Evolutionary conservation across 2,329 filamentous ascomycete genomes (phyloP).

Genomic region (Alternaria brassicae): DNA sequence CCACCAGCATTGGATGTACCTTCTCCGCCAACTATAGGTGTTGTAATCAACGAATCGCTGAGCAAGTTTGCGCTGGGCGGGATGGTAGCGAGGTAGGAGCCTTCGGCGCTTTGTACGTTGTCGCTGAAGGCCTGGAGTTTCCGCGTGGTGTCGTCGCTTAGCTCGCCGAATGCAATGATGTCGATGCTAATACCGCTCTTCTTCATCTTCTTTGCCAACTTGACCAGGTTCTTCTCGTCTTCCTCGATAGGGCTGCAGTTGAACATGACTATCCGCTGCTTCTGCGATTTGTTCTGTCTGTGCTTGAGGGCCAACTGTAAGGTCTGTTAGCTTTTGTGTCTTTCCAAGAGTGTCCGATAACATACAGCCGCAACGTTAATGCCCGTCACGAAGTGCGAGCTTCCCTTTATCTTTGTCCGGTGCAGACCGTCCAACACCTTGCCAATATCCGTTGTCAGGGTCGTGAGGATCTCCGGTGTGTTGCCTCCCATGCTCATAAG

Average conservation of each 20-base stretch:
- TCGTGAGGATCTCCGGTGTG: constrained; percentile 96
- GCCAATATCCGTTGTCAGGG: constrained; percentile 93
- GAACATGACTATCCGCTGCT: constrained; percentile 96
- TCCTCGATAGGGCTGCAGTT: constrained; percentile 92
- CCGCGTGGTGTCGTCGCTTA: constrained; percentile 84
- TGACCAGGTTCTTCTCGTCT: constrained; percentile 84
- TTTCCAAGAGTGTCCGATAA: constrained; percentile 67
- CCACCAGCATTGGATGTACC: constrained; percentile 67
- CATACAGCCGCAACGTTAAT: constrained; percentile 94
- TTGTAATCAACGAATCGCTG: constrained; percentile 88
- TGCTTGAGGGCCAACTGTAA: constrained; percentile 91
- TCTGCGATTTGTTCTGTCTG: constrained; percentile 95
- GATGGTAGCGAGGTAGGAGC: constrained; percentile 88
- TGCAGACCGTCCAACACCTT: constrained; percentile 91
- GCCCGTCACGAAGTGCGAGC: constrained; percentile 85
- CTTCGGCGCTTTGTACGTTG: constrained; percentile 85
- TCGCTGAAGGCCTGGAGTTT: constrained; percentile 95
- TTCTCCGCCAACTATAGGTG: constrained; percentile 88
- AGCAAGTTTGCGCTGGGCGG: constrained; percentile 90
- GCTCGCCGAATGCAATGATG: constrained; percentile 92
- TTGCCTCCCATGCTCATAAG: constrained; percentile 99
- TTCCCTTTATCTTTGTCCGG: constrained; percentile 82
- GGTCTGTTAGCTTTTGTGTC: constrained; percentile 63
- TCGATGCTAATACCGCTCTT: constrained; percentile 95
- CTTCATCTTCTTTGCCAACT: constrained; percentile 98